Evolutionary conservation across 1,284 basidiomycete genomes (phyloP), one percentile per base, ranked within the genome.

Genomic region (Marasmius tenuissimus): DNA sequence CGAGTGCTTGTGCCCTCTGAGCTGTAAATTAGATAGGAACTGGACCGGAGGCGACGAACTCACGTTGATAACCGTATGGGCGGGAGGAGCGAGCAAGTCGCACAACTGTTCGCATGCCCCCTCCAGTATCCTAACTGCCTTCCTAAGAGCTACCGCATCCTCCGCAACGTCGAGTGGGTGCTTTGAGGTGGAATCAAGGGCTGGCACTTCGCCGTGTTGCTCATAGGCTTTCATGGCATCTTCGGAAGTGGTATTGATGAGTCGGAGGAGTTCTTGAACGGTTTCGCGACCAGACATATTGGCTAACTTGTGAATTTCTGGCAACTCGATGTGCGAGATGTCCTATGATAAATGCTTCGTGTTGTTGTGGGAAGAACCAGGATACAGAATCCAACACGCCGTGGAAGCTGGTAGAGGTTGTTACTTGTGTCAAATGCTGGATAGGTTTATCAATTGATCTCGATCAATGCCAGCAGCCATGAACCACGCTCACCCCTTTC

Each of bases 1-100:
- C 67, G 53, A 22, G 16, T 6, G 20, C 50, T 52, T 52, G 50
- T n/a, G 50, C 20, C 22, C 50, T 18, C 50, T 52, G 50, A 34
- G 64, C 7, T 35, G 11, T 1, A 16, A 52, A 35, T 12, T 34
- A 50, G 11, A 50, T 35, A 4, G 34, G 7, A 11, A 11, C n/a
- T 52, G 22, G 11, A 14, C 7, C 20, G 22, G n/a, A 52, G 7
- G 27, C 27, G 48, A 45, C 2, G 14, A 18, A 49, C 50, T 52
- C n/a, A 52, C 50, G n/a, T 52, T 52, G 50, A 52, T 35, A 16
- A 52, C 34, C 6, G 50, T 52, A 52, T 52, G 50, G 7, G 33
- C 22, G 4, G 50, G 50, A 33, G 50, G 50, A 35, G 50, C 50
- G 27, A 52, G 50, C 20, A n/a, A 27, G 7, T 18, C n/a, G n/a